These are phyloP conservation scores for Rhizopus stolonifer DNA, from an alignment of 371 early-diverging fungal species.

Conservation along the genomic window DNA sequence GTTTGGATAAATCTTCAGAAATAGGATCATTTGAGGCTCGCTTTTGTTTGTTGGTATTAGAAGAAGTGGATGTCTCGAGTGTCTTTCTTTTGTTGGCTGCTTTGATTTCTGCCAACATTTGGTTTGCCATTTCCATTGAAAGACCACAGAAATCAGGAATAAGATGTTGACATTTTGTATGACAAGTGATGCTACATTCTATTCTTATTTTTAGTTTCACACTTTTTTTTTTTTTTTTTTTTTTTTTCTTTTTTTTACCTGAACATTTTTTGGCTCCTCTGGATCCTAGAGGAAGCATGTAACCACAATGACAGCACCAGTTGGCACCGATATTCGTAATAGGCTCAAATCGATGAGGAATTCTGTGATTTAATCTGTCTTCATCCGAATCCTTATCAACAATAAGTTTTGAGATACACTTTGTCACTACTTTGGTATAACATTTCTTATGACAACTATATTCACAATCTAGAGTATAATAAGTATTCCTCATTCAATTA, in stretches of 20 bases:
- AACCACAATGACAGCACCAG: constrained; percentile 99
- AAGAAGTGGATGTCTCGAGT: constrained; percentile 15
- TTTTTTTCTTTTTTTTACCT: constrained; percentile 22
- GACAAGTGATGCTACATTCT: constrained; percentile 85
- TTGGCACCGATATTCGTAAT: constrained; percentile 76
- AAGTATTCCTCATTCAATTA: neutral
- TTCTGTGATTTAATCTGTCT: constrained; percentile 82
- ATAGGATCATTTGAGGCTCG: constrained; percentile 1
- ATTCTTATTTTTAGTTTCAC: neutral
- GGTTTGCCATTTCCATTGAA: constrained; percentile 81
- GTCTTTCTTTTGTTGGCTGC: constrained; percentile 52
- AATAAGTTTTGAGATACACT: constrained; percentile 81
- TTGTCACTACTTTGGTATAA: constrained; percentile 79
- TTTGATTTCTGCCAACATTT: constrained; percentile 79
- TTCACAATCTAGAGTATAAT: constrained; percentile 72
- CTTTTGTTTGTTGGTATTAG: constrained; percentile 14
- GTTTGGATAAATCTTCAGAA: constrained; percentile 6
- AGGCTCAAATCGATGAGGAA: constrained; percentile 93
- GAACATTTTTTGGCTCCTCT: constrained; percentile 68
- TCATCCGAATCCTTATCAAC: constrained; percentile 63
- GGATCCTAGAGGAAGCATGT: constrained; percentile 86
- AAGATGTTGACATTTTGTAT: constrained; percentile 84
- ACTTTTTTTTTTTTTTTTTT: neutral
- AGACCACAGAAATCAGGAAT: constrained; percentile 96
- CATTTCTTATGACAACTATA: constrained; percentile 95